A percentile compares a stretch with the other conserved stretches of the same genome.
Conservation (phyloP, 352 stramenopile species). For the Elongisporangium anandrum region DNA sequence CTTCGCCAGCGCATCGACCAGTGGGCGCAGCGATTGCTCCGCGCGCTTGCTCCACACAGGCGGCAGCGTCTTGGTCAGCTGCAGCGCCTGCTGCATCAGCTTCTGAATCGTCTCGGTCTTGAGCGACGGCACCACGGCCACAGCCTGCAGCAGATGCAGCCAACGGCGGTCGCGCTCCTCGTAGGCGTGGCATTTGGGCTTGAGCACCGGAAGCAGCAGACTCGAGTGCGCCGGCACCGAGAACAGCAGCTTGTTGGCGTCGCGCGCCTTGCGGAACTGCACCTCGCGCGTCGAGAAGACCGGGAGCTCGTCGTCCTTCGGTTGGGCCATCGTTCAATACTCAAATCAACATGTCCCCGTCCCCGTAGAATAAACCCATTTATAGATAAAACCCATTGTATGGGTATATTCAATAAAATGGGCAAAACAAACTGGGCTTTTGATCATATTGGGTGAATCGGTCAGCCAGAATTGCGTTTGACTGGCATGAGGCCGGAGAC, state of each 20-base stretch:
- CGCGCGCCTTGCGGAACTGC: conserved; percentile 43
- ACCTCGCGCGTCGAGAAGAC: conserved; percentile 47
- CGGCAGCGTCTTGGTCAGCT: conserved; percentile 31
- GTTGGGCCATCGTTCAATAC: background rate
- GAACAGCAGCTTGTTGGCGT: conserved; percentile 56
- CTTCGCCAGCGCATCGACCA: conserved; percentile 21
- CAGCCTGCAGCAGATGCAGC: conserved; percentile 63
- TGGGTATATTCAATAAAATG: background rate
- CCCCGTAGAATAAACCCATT: background rate
- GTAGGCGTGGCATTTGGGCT: conserved; percentile 41
- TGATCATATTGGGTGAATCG: background rate
- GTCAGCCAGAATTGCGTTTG: background rate
- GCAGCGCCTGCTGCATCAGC: conserved; percentile 41
- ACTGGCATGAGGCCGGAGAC: background rate
- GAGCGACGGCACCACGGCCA: conserved; percentile 56
- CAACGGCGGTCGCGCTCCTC: conserved; percentile 60
- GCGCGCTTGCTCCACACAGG: conserved; percentile 20
- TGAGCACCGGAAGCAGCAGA: conserved; percentile 48
- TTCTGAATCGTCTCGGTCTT: conserved; percentile 45
- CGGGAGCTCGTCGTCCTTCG: conserved; percentile 18
- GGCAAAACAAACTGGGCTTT: background rate
- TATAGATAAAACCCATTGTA: background rate
- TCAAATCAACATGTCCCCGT: background rate
- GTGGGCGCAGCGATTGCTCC: conserved; percentile 18
- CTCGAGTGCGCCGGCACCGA: conserved; percentile 42